Evolutionary conservation across 768 basidiomycete species (phyloP).

Genomic region (Goffeauzyma gilvescens): DNA sequence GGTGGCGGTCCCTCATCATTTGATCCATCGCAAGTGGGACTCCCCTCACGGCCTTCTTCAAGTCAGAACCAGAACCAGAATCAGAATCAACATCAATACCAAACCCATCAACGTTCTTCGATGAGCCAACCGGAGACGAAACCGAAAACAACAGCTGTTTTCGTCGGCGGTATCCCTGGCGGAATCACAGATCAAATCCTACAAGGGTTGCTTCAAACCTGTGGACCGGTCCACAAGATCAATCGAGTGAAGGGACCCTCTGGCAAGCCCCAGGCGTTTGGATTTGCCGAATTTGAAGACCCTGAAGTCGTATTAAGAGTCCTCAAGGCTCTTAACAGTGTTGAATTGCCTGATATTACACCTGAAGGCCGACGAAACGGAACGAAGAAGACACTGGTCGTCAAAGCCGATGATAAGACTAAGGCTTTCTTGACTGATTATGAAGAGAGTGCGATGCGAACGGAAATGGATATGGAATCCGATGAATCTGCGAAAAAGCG

Average conservation of each 20-base stretch:
- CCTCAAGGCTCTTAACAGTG: conserved; percentile 44
- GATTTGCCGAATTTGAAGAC: conserved; percentile 88
- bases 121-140: conserved; percentile 11
- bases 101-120: too few relatives aligned
- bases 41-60: conserved; percentile 15
- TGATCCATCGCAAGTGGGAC: conserved; percentile 6
- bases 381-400: conserved; percentile 47
- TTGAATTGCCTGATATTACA: conserved; percentile 43
- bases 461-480: conserved; percentile 62
- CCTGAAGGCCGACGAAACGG: conserved; percentile 34
- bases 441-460: conserved; percentile 54
- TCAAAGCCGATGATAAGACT: conserved; percentile 94
- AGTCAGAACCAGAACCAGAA: too few relatives aligned
- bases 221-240: conserved; percentile 72
- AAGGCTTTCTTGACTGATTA: conserved; percentile 72
- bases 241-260: conserved; percentile 81
- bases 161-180: conserved; percentile 87
- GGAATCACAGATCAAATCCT: conserved; percentile 71
- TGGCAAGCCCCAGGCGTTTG: conserved; percentile 88
- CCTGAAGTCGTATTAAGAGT: conserved; percentile 75
- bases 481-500: conserved; percentile 44
- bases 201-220: conserved; percentile 59
- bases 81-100: too few relatives aligned
- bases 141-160: conserved; percentile 51
- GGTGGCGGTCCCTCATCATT: neutral